phyloP scores from a whole-genome alignment of 2,329 filamentous ascomycete genomes.

The Cordyceps cicadae region DNA sequence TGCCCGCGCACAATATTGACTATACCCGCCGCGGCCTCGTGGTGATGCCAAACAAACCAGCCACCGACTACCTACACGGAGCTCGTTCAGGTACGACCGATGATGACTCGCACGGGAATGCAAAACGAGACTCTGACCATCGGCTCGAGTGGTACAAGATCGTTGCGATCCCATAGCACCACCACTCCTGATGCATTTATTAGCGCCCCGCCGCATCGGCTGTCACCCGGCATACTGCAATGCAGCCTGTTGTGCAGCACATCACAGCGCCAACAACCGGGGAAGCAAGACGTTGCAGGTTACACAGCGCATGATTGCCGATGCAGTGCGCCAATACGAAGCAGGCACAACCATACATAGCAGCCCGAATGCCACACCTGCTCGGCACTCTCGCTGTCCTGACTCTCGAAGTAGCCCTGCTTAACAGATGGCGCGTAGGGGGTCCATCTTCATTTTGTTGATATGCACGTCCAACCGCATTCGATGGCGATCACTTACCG shows the following conservation, averaged over 20 bases:
- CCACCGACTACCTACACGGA: neutral
- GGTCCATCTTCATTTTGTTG: neutral
- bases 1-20: slow-evolving; percentile 3
- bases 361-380: neutral
- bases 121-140: neutral
- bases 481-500: neutral
- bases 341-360: neutral
- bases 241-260: too few relatives aligned
- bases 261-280: too few relatives aligned
- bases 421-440: neutral
- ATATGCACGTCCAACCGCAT: neutral
- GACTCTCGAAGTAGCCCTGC: neutral
- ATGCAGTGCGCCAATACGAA: neutral
- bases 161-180: neutral
- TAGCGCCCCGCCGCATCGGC: neutral
- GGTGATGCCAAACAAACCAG: neutral
- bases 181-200: neutral
- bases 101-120: neutral
- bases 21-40: neutral
- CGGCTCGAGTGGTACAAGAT: neutral
- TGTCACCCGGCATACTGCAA: neutral
- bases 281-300: neutral
- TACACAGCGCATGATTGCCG: neutral
- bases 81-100: neutral
- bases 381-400: neutral